Evolutionary conservation across 176 grass and related monocot species (phyloP).

Genomic region (Hordeum vulgare): MorexV3_pseudomolecules_assembly NC_058520.1:72791578-72792077

Average conservation of each 20-base stretch:
- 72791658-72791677: slow-evolving; percentile 20
- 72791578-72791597: background rate
- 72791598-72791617: background rate
- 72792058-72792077: background rate
- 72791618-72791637: slow-evolving; percentile 9
- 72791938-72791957: background rate
- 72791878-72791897: background rate
- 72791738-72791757: background rate
- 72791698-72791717: background rate
- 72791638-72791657: slow-evolving; percentile 1
- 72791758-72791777: background rate
- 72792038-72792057: background rate
- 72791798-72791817: background rate
- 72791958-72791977: background rate
- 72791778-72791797: background rate
- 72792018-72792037: too few species aligned
- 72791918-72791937: background rate
- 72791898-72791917: background rate
- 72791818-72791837: background rate
- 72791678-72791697: background rate
- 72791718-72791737: background rate
- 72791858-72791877: background rate
- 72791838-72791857: background rate
- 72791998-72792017: too few species aligned
- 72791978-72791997: background rate